Base-by-base conservation (phyloP, 805 yeast species). In the Starmerella bombi region DNA sequence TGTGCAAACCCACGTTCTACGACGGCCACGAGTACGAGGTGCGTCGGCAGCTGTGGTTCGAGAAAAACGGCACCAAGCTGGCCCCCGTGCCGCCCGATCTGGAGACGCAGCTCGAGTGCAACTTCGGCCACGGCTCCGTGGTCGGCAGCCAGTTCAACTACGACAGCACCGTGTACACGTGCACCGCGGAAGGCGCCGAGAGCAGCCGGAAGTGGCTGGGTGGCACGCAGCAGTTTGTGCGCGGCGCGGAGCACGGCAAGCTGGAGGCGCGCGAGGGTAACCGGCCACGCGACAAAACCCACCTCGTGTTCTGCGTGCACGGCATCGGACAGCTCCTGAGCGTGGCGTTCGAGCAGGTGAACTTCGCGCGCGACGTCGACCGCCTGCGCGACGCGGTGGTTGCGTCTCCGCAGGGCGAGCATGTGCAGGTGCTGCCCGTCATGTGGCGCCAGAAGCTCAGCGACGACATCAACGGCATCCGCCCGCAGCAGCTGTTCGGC, bases 291-390 rank as follows among this genome's bases (percentile, higher is more conserved):
- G 17, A 25, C 4, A 37, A 36, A 9, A 34, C 76, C 27, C 83
- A 77, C 53, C 62, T 88, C 46, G 73, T 86, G 1, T 64, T 88
- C n/a, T 84, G 95, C 55, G 72, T 88, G 22, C 98, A 88, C 62
- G 98, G 98, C 0, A 82, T 88, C 45, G 98, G 97, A 2, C 98
- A 88, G 59, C 72, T 77, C 15, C 63, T 91, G 38, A 93, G 94
- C 1, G 66, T 75, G 34, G 73, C 73, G 52, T 75, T 79, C 54
- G 86, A 85, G 50, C 75, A 79, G 38, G 78, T 88, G 20, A 83
- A 83, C 59, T 91, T 88, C 62, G 76, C 84, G 7, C 94, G 85
- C 55, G 85, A 85, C 28, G 72, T 84, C 25, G 81, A 80, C 51
- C 66, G 70, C 25, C 58, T 86, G 46, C 44, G 66, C n/a, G 21